Base-by-base conservation (phyloP, 805 yeast genomes). In the Barnettozyma siamensis region DNA sequence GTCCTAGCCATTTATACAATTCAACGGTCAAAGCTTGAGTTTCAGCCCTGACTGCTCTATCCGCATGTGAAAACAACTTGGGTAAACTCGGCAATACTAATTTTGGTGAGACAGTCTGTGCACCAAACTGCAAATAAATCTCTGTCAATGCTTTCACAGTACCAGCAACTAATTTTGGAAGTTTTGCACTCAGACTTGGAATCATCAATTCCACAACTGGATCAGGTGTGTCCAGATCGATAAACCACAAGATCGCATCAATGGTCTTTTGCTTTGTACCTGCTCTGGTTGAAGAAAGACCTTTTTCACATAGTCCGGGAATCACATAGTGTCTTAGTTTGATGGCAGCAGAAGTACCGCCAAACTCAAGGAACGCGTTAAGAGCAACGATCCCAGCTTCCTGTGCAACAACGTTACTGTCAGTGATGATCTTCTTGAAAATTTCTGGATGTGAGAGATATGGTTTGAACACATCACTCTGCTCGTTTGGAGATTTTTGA, bases 391-490 rank as follows among this genome's bases (percentile, higher is more conserved):
- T 65, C 5, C 87, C 98, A 2, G 82, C 66, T 55, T 93, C 98
- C 49, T 88, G 95, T 0, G 98, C 95, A 15, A 83, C 93, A 16
- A 88, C 96, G 57, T 93, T 93, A 26, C 82, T 60, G 58, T 93
- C 99, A 3, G 76, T 69, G 7, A 84, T 80, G 31, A 81, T 71
- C 49, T 69, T 68, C 49, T 75, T 78, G 53, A 80, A 66, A 3
- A 72, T 39, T 9, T 75, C 80, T 0, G 88, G 82, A 41, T 69
- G 72, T 15, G 62, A 55, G 45, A 76, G 57, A 55, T 73, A 77
- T 3, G 66, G 66, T 18, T 60, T 61, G 53, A 83, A 80, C 36
- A 79, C 70, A 2, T 63, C 70, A 48, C 78, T 87, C n/a, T 68
- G 58, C 43, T 74, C 80, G 46, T 69, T 67, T 3, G 78, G 69